Conservation (phyloP, 495 filamentous ascomycete genomes). For the Tuber melanosporum region DNA sequence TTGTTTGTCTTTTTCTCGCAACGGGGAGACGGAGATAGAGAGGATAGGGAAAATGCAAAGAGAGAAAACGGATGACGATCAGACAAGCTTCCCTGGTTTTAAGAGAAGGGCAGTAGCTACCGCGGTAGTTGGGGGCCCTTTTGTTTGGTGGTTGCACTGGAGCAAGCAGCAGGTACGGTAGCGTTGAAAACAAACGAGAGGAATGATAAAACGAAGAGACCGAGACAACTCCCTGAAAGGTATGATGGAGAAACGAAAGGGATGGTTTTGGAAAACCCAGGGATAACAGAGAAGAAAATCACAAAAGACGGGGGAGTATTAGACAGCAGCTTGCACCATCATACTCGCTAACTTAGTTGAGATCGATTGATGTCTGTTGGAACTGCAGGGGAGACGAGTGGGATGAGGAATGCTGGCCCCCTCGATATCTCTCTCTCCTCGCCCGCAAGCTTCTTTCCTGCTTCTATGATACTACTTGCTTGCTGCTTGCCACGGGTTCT, state of each 20-base stretch:
- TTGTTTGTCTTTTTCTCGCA: not conserved
- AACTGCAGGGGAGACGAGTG: not conserved
- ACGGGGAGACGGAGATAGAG: constrained; percentile 15
- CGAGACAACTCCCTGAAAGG: constrained; percentile 19
- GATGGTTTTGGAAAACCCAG: constrained; percentile 17
- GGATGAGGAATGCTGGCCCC: not conserved
- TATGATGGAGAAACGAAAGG: constrained; percentile 27
- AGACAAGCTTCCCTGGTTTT: not conserved
- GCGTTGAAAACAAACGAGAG: constrained; percentile 15
- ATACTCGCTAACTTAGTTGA: constrained; percentile 16
- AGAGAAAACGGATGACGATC: constrained; percentile 16
- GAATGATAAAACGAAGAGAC: constrained; percentile 22
- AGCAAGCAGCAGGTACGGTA: not conserved
- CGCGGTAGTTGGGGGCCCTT: not conserved
- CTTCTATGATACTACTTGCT: not conserved
- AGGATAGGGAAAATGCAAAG: constrained; percentile 20
- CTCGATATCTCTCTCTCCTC: not conserved
- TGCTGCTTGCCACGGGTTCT: not conserved
- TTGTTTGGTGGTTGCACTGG: not conserved
- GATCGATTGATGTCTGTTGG: not conserved
- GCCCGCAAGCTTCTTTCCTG: not conserved
- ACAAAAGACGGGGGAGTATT: constrained; percentile 15
- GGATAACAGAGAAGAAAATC: constrained; percentile 11
- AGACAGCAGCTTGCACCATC: constrained; percentile 33
- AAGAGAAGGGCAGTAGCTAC: not conserved